These are phyloP conservation scores for Beauveria sp. DNA, from an alignment of 2,329 filamentous ascomycete genomes.

Conservation along the genomic window DNA sequence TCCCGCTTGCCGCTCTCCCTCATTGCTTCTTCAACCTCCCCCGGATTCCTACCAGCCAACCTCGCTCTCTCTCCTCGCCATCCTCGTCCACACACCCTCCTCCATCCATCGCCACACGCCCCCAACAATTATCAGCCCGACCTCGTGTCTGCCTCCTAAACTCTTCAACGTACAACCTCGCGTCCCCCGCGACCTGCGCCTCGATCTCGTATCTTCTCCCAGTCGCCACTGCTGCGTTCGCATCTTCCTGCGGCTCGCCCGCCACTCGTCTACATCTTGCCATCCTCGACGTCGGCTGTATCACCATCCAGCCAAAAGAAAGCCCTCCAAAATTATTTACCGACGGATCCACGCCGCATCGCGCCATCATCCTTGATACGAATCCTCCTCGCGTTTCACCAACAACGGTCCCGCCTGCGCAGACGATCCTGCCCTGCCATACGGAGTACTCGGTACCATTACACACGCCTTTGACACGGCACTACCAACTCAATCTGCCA, in stretches of 20 bases:
- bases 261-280: not conserved
- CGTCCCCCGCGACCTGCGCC: not conserved
- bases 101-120: not conserved
- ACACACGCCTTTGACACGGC: not conserved
- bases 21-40: not conserved
- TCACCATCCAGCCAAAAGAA: not conserved
- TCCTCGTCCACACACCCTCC: not conserved
- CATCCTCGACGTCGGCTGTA: constrained; percentile 1
- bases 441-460: not conserved
- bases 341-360: constrained; percentile 1
- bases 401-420: not conserved
- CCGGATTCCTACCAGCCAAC: too few relatives aligned
- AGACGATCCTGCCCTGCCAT: not conserved
- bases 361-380: not conserved
- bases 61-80: not conserved
- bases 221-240: not conserved
- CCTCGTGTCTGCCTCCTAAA: not conserved
- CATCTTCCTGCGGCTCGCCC: not conserved
- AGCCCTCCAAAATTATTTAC: too few relatives aligned
- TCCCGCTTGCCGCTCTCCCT: not conserved
- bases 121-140: too few relatives aligned
- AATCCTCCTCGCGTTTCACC: constrained; percentile 1
- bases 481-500: not conserved
- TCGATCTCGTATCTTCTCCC: not conserved
- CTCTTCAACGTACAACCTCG: not conserved